Evolutionary conservation across 1,284 basidiomycete species (phyloP), one percentile per base, ranked within the genome.

Genomic region (Stereum hirsutum): DNA sequence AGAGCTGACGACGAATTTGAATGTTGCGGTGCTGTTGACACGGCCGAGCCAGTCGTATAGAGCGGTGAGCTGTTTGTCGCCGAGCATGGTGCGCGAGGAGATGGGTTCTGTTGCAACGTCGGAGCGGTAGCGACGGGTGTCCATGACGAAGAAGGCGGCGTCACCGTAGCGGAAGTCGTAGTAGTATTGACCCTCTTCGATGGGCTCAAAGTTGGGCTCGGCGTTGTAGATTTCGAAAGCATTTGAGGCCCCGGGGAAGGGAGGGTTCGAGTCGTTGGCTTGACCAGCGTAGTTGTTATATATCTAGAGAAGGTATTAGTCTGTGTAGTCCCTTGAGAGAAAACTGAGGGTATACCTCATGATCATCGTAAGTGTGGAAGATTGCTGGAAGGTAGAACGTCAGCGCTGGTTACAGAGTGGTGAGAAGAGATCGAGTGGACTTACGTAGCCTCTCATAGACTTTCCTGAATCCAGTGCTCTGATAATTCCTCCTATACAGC

Each of bases 1-100:
- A 7, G 81, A 84, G 10, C 76, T 74, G 19, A 86, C 74, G 44
- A 92, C 69, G 57, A 92, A 89, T 61, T 90, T 90, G 74, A 87
- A 90, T 0, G 82, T 78, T 3, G 78, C 70, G 0, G 88, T 90
- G 43, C 66, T 59, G 61, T 91, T 90, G 43, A 78, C 79, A 52
- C 70, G 71, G 2, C 66, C 64, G 2, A 84, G 65, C 88, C 88
- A 91, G 43, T 71, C 58, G 48, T 79, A 65, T 36, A 90, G 64
- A 0, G 75, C 77, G 2, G 70, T 61, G 28, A 87, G 67, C 58
- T 91, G 88, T 39, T 62, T 54, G 31, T 76, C 71, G 17, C 89
- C 88, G 6, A 92, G 73, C 81, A 90, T 89, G 1, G 82, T 85
- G 32, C 69, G 66, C n/a, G 61, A 54, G 14, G 61, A 54, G 12